Base-by-base conservation (phyloP, 176 grass and related monocot species). In the Bromus sterilis region DNA sequence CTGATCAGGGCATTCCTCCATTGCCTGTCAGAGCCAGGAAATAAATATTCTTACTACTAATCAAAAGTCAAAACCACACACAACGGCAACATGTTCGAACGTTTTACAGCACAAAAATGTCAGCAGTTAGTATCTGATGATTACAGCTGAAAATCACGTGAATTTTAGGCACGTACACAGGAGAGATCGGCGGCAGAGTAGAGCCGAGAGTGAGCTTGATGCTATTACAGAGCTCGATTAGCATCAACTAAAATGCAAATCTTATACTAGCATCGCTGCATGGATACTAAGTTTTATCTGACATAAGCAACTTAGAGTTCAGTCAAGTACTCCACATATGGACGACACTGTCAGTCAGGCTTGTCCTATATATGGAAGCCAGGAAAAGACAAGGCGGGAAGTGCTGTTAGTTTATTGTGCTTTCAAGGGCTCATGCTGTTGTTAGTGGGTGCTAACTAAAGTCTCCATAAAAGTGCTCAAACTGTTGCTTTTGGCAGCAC, bases 1-100 rank as follows among this genome's bases (percentile, higher is more conserved):
- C 56, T 74, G 87, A 58, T 87, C 71, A 24, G 41, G 39, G 77
- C 84, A 78, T 74, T 74, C 78, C 73, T 92, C 92, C 94, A 87
- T 94, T 78, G 74, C 82, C 77, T 81, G 33, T 35, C 4, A 42
- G n/a, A 41, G 12, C 46, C 12, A 59, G 44, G 30, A 60, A 5
- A 14, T 18, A 43, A 63, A 31, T 12, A 8, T 70, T 69, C 26
- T 16, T 11, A 1, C 11, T 44, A 16, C 2, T 26, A 48, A 6
- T 13, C 62, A 15, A 80, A 85, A 53, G 1, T 55, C n/a, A n/a
- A n/a, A n/a, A n/a, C n/a, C n/a, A n/a, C n/a, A 64, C 76, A 74
- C 4, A 79, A 73, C 20, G 39, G 20, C 4, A n/a, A 36, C 76
- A 42, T 77, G 35, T 41, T 59, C 21, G 18, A 55, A 13, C 48